Percentiles rank a stretch among this genome's conserved stretches.
These are phyloP conservation scores for Bacidia rubella DNA, from an alignment of 495 filamentous ascomycete species.

Conservation along the genomic window DNA sequence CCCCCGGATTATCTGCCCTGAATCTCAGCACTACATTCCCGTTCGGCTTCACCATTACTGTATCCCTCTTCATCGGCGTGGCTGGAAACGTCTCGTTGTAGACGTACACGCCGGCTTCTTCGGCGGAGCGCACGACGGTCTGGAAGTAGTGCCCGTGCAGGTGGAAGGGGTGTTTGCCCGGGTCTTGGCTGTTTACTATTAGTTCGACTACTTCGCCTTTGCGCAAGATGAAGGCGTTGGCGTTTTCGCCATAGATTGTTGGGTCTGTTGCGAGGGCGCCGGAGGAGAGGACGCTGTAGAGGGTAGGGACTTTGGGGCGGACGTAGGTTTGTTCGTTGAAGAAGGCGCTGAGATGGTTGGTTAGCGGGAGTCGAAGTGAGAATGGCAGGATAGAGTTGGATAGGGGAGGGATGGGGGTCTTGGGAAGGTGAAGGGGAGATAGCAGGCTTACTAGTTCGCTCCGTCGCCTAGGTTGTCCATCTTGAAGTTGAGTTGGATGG, in stretches of 20 bases:
- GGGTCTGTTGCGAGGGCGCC: constrained; percentile 47
- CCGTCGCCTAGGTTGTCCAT: constrained; percentile 65
- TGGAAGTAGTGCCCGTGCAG: constrained; percentile 74
- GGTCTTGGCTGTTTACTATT: constrained; percentile 59
- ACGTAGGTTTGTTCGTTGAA: constrained; percentile 64
- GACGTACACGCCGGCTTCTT: constrained; percentile 35
- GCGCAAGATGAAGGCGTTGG: constrained; percentile 50
- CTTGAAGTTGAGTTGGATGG: constrained; percentile 47
- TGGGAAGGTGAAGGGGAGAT: neutral
- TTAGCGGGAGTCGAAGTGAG: constrained; percentile 5
- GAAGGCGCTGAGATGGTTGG: constrained; percentile 41
- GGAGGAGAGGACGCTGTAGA: constrained; percentile 55
- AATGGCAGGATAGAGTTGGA: too few relatives aligned
- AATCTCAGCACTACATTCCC: constrained; percentile 53
- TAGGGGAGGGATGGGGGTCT: too few relatives aligned
- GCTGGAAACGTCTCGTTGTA: constrained; percentile 27
- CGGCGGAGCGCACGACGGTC: constrained; percentile 38
- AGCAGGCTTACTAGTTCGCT: constrained; percentile 49
- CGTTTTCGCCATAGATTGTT: constrained; percentile 52
- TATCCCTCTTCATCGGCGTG: constrained; percentile 45
- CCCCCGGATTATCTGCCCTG: constrained; percentile 60
- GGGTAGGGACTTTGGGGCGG: constrained; percentile 53
- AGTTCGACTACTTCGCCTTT: constrained; percentile 57
- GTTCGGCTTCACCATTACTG: constrained; percentile 39
- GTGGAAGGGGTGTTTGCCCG: constrained; percentile 67